A percentile compares a stretch with the other conserved stretches of the same genome.
Conservation (phyloP, 2,329 filamentous ascomycete genomes). For the Kalmusia sp. region DNA sequence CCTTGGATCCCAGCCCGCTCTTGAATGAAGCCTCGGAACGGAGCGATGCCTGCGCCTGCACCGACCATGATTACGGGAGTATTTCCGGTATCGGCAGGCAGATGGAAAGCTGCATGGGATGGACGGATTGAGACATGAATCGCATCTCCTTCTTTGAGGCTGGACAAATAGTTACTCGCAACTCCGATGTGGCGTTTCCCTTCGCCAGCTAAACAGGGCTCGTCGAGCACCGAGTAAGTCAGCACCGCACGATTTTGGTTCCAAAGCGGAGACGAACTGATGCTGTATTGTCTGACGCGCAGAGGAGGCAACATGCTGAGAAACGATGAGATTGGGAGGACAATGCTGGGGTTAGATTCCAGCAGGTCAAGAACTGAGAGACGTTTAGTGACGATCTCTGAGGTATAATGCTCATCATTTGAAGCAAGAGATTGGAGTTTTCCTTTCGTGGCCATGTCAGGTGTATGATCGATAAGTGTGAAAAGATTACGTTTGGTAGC, state of each 20-base stretch:
- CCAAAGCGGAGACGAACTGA: constrained; percentile 56
- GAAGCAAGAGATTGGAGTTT: constrained; percentile 3
- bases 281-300: constrained; percentile 69
- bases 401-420: constrained; percentile 49
- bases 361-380: constrained; percentile 24
- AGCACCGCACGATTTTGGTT: constrained; percentile 56
- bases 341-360: constrained; percentile 15
- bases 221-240: constrained; percentile 69
- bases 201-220: constrained; percentile 27
- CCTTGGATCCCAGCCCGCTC: constrained; percentile 23
- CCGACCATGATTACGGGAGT: constrained; percentile 56
- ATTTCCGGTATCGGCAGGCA: constrained; percentile 34
- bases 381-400: constrained; percentile 13
- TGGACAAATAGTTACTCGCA: constrained; percentile 41
- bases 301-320: constrained; percentile 74
- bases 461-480: neutral
- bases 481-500: constrained; percentile 10
- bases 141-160: constrained; percentile 38
- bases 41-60: constrained; percentile 31
- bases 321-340: constrained; percentile 64
- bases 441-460: neutral
- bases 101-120: constrained; percentile 43
- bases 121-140: constrained; percentile 40
- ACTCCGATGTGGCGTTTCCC: constrained; percentile 44
- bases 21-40: constrained; percentile 33